Evolutionary conservation across 768 basidiomycete genomes (phyloP).

Genomic region (Paxillus ammoniavirescens): DNA sequence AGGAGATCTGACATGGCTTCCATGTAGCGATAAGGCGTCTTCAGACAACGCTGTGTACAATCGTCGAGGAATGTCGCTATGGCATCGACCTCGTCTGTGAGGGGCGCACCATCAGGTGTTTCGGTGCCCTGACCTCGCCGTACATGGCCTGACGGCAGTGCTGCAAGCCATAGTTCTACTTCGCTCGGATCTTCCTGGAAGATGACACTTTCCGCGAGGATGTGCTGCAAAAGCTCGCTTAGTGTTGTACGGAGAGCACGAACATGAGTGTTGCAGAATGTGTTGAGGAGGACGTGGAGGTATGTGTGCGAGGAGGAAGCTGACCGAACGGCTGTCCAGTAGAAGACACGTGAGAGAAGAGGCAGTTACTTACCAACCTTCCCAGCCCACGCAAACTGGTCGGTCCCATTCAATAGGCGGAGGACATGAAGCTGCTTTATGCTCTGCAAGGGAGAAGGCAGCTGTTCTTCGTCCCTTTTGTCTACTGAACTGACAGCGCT

Average conservation of each 20-base stretch:
- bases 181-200: constrained; percentile 80
- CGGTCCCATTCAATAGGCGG: constrained; percentile 68
- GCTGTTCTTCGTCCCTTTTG: constrained; percentile 14
- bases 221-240: constrained; percentile 51
- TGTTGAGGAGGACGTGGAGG: constrained; percentile 68
- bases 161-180: constrained; percentile 68
- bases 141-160: constrained; percentile 47
- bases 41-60: constrained; percentile 76
- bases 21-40: constrained; percentile 83
- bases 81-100: constrained; percentile 55
- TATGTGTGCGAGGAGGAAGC: constrained; percentile 58
- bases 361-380: constrained; percentile 56
- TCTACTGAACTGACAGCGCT: constrained; percentile 2
- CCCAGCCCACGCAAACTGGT: constrained; percentile 76
- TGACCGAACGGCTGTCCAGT: constrained; percentile 14
- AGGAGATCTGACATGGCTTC: constrained; percentile 56
- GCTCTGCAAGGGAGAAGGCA: constrained; percentile 40
- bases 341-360: background rate
- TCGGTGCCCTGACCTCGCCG: constrained; percentile 35
- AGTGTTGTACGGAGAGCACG: constrained; percentile 54
- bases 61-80: constrained; percentile 79
- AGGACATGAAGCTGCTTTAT: constrained; percentile 77
- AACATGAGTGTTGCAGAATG: constrained; percentile 51
- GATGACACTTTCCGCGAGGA: constrained; percentile 71
- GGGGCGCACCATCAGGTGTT: constrained; percentile 50